Conservation (phyloP, 2,329 filamentous ascomycete genomes). For the Aspergillus neoniger region DNA sequence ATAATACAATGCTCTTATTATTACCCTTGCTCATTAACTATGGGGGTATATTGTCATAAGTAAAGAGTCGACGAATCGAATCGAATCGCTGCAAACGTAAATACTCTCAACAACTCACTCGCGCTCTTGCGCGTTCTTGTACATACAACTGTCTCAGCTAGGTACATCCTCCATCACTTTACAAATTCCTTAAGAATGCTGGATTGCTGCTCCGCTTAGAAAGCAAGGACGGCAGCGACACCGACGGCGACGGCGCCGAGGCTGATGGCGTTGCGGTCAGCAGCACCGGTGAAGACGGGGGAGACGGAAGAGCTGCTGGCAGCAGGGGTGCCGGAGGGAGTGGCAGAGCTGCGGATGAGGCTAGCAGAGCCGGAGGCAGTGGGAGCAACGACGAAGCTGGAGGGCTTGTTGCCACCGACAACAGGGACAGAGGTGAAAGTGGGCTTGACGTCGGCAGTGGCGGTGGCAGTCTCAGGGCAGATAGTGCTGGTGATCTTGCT, state of each 20-base stretch:
- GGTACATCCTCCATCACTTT: not conserved
- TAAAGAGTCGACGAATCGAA: too few relatives aligned
- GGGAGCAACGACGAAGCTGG: conserved; percentile 16
- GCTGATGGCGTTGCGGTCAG: conserved; percentile 38
- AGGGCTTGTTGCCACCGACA: conserved; percentile 10
- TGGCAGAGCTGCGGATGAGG: conserved; percentile 14
- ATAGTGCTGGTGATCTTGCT: conserved; percentile 11
- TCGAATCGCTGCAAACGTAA: not conserved
- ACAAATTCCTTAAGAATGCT: too few relatives aligned
- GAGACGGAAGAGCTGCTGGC: conserved; percentile 14
- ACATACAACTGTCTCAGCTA: not conserved
- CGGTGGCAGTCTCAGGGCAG: conserved; percentile 18
- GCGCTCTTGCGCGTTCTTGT: not conserved
- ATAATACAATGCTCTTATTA: not conserved
- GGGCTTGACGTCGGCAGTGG: conserved; percentile 12
- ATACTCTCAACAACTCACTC: too few relatives aligned
- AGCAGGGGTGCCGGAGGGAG: conserved; percentile 17
- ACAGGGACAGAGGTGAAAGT: conserved; percentile 15
- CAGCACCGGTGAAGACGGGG: conserved; percentile 34
- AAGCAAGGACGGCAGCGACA: conserved; percentile 37
- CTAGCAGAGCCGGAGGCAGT: conserved; percentile 9
- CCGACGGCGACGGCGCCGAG: conserved; percentile 38
- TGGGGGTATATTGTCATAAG: not conserved
- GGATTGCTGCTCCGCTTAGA: conserved; percentile 28
- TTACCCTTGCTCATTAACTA: not conserved